Percentiles rank a stretch among this genome's conserved stretches.
phyloP scores from a whole-genome alignment of 139 green algal species.

The Chlorella sp. region DNA sequence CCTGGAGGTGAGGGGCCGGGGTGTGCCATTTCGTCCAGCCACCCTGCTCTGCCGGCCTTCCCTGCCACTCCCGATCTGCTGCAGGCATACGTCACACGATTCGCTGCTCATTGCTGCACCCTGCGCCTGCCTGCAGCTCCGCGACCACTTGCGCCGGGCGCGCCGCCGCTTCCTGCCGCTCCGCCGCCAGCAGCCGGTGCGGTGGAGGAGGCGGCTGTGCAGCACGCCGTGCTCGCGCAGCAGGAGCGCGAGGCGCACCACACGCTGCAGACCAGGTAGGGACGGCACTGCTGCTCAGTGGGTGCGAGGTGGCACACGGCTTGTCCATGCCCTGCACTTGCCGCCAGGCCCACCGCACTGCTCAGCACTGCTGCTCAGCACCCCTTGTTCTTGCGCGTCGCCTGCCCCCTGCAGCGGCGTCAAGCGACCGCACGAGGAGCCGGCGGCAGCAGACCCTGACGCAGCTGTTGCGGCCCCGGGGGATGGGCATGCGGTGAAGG shows the following conservation, averaged over 20 bases:
- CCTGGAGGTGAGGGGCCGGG: constrained; percentile 7
- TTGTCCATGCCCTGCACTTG: not conserved
- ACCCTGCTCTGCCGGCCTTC: too few species aligned
- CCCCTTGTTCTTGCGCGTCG: not conserved
- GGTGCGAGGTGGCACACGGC: not conserved
- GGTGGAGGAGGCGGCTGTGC: constrained; percentile 2
- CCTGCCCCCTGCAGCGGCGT: not conserved
- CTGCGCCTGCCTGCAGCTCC: constrained; percentile 1
- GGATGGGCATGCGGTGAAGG: not conserved
- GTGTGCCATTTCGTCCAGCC: not conserved
- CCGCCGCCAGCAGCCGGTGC: not conserved
- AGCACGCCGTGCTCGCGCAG: constrained; percentile 25
- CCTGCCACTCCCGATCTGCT: not conserved
- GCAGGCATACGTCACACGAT: not conserved
- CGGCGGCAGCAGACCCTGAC: not conserved
- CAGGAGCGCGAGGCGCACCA: constrained; percentile 6
- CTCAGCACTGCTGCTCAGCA: not conserved
- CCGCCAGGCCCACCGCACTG: not conserved
- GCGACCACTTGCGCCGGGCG: not conserved
- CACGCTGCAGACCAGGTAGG: not conserved
- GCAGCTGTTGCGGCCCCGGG: not conserved
- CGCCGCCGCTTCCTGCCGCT: not conserved
- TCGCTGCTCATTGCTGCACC: not conserved
- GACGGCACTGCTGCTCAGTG: not conserved
- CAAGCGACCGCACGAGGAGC: constrained; percentile 19